Percentiles rank a stretch among this genome's conserved stretches.
Evolutionary conservation across 1,284 basidiomycete genomes (phyloP).

Genomic region (Singerocomus inundabilis): DNA sequence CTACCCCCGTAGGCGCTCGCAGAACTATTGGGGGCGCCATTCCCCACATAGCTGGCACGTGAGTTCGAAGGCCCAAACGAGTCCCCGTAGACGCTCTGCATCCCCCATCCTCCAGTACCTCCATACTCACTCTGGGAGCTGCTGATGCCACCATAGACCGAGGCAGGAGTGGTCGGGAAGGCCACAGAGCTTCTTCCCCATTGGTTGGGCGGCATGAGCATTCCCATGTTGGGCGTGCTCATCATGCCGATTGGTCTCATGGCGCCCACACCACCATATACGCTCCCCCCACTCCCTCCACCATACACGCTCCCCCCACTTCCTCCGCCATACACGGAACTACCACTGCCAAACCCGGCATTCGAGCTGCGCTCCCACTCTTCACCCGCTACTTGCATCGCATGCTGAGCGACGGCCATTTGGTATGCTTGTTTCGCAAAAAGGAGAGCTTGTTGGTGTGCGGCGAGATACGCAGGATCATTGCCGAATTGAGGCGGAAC

Average conservation of each 20-base stretch:
- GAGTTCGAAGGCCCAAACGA: conserved; percentile 47
- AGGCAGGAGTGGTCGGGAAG: conserved; percentile 46
- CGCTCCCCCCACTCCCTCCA: conserved; percentile 37
- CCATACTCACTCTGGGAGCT: conserved; percentile 54
- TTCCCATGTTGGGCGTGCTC: conserved; percentile 42
- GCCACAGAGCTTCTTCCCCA: conserved; percentile 44
- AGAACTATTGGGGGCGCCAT: conserved; percentile 9
- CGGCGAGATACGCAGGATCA: conserved; percentile 60
- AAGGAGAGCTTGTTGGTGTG: conserved; percentile 81
- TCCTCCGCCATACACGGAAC: conserved; percentile 34
- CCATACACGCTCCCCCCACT: conserved; percentile 37
- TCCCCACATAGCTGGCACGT: conserved; percentile 5
- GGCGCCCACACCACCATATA: conserved; percentile 39
- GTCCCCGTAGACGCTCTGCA: conserved; percentile 67
- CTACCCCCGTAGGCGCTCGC: conserved; percentile 23
- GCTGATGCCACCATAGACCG: conserved; percentile 54
- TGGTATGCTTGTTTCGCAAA: conserved; percentile 82
- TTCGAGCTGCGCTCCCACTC: conserved; percentile 81
- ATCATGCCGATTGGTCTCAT: conserved; percentile 39
- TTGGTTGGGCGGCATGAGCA: conserved; percentile 38
- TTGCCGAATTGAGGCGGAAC: conserved; percentile 32
- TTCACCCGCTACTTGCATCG: conserved; percentile 76
- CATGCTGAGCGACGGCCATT: conserved; percentile 81
- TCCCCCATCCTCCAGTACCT: conserved; percentile 50
- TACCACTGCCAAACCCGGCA: conserved; percentile 39